Base-by-base conservation (phyloP, 179 eudicot genomes). In the Actinidia chinensis region DNA sequence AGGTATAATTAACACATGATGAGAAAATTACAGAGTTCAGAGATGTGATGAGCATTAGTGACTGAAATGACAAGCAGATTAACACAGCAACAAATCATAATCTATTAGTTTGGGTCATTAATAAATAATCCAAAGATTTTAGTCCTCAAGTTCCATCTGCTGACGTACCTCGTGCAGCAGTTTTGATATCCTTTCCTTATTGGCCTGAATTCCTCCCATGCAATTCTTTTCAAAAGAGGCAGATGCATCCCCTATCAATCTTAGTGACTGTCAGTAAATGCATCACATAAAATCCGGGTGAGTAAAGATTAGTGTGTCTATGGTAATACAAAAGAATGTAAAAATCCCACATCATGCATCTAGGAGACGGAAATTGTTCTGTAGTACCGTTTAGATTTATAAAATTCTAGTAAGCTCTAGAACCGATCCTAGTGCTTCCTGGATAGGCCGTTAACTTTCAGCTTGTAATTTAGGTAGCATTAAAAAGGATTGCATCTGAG, bases 21-120 rank as follows among this genome's bases (percentile, higher is more conserved):
- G 15, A 23, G 22, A 52, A 77, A 87, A 97, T 93, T 88, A 95
- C 99, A 68, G 97, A 98, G 82, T 95, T 95, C 85, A 95, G 84
- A 51, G 97, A 91, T 71, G 98, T 95, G 84, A 95, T 94, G 51
- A 95, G 99, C 99, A 95, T 95, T 68, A 93, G 93, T 51, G 99
- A 95, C 97, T 95, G 94, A 83, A 85, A 84, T 67, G 50, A 55
- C 74, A 51, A 59, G 71, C 22, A 22, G 33, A 77, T 48, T 22
- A 14, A 74, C 44, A 59, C 11, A 70, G 68, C n/a, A 75, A 75
- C 40, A 65, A 79, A 22, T 69, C 7, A 55, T 8, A 22, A 64
- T 50, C 33, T 60, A 48, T 79, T 3, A 71, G 77, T 66, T 10
- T 14, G 64, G 36, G 15, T 44, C 23, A 54, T 17, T 18, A 54